Conservation (phyloP, 352 stramenopile species). For the Peronospora belbahrii region DNA sequence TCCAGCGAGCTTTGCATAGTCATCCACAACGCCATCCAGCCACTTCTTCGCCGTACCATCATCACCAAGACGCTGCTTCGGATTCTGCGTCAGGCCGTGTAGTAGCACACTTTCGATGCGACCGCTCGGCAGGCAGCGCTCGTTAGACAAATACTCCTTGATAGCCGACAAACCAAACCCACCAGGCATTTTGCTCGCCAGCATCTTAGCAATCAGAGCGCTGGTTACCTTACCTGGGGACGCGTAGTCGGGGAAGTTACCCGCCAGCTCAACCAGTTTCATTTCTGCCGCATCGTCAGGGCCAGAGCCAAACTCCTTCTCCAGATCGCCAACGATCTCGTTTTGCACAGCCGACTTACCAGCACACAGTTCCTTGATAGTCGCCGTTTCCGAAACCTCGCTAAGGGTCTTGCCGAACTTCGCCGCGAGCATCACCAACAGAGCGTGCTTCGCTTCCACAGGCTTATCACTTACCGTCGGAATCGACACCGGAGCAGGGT, state of each 20-base stretch:
- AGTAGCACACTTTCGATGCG: constrained; percentile 76
- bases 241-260: constrained; percentile 58
- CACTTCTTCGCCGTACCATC: constrained; percentile 64
- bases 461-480: constrained; percentile 51
- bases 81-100: constrained; percentile 58
- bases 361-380: constrained; percentile 71
- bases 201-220: constrained; percentile 69
- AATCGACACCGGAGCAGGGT: constrained; percentile 33
- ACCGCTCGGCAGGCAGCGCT: constrained; percentile 64
- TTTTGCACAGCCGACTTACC: constrained; percentile 86
- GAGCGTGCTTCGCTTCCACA: constrained; percentile 66
- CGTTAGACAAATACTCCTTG: constrained; percentile 58
- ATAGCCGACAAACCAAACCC: constrained; percentile 72
- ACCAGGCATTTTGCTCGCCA: constrained; percentile 74
- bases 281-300: constrained; percentile 71
- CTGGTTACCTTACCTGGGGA: constrained; percentile 72
- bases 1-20: constrained; percentile 57
- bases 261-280: constrained; percentile 63
- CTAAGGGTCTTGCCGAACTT: constrained; percentile 72
- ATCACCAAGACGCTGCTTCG: constrained; percentile 60
- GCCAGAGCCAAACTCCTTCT: constrained; percentile 78
- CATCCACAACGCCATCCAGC: constrained; percentile 68
- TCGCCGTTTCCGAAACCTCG: constrained; percentile 52
- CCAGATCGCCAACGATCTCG: constrained; percentile 80
- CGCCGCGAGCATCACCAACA: constrained; percentile 64